Evolutionary conservation across 2,329 filamentous ascomycete genomes (phyloP), one percentile per base, ranked within the genome.

Genomic region (Cladophialophora chaetospira): DNA sequence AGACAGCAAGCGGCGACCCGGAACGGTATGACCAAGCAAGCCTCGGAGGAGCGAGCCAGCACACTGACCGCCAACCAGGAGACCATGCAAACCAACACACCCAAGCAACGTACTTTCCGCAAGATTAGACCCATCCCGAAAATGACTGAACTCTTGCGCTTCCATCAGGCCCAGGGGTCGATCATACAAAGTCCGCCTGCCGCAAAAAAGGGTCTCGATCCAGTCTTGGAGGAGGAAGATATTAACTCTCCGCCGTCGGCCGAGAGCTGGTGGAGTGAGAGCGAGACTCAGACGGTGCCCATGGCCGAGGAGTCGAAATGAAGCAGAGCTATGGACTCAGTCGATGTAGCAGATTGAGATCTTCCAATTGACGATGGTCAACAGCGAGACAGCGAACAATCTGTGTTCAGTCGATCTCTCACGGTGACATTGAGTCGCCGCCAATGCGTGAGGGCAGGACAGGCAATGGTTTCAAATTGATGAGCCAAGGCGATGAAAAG

Each of bases 261-360:
- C 21, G 36, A 51, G 36, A 25, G 31, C 17, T 15, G 13, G 23
- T 40, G 15, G 15, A 10, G 8, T 19, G 13, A 23, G 33, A 21
- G 25, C 11, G 19, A 38, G 2, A 13, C n/a, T 5, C 5, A 25
- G 19, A 29, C 17, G 21, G n/a, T 9, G 15, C n/a, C n/a, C 36
- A 15, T 38, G 15, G 26, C 21, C 29, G 40, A 45, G 19, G 19
- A 17, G 10, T 21, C n/a, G 19, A 53, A 43, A 44, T 9, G 33
- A 47, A 26, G 42, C 31, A 28, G 40, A 15, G 6, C n/a, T 25
- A 17, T 9, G 21, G 15, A 36, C 2, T 76, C 67, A 92, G 71
- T 94, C 99, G 57, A 97, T 86, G 75, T 97, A 90, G 94, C 94
- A 99, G 65, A 99, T 76, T 69, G 91, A 96, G 61, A 97, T 84